Conservation (phyloP, 345 rosid genomes). For the Citrus mangshanensis region DNA sequence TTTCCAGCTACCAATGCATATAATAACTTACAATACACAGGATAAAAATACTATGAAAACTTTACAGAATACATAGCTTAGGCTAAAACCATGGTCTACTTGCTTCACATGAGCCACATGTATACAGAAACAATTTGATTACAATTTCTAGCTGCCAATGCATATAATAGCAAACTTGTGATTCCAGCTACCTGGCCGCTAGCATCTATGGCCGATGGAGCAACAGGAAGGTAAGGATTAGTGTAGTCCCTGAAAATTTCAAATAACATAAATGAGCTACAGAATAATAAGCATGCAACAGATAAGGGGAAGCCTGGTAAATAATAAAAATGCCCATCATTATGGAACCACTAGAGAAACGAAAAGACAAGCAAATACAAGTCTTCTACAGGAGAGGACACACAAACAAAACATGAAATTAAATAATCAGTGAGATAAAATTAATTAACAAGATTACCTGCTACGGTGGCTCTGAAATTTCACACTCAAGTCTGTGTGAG, state of each 20-base stretch:
- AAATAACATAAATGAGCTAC: slow-evolving; percentile 4
- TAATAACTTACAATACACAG: background rate
- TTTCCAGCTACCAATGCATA: background rate
- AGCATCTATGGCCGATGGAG: slow-evolving; percentile 95
- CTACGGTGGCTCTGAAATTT: slow-evolving; percentile 97
- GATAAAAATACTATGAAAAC: background rate
- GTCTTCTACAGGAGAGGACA: background rate
- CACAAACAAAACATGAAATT: background rate
- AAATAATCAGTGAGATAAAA: background rate
- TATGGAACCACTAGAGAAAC: background rate
- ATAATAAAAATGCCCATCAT: background rate
- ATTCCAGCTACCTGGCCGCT: slow-evolving; percentile 59
- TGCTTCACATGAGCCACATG: background rate
- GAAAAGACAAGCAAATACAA: background rate
- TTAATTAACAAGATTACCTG: slow-evolving; percentile 49
- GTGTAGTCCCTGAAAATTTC: slow-evolving; percentile 82
- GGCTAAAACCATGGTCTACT: background rate
- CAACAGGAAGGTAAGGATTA: slow-evolving; percentile 92
- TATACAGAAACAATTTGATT: background rate
- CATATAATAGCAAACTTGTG: background rate
- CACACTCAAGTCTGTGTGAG: slow-evolving; percentile 97
- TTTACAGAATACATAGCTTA: background rate
- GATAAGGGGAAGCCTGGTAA: background rate
- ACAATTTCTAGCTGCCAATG: background rate
- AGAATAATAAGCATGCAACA: background rate